Base-by-base conservation (phyloP, 169 alveolate species). In the Plasmodium cynomolgi region DNA sequence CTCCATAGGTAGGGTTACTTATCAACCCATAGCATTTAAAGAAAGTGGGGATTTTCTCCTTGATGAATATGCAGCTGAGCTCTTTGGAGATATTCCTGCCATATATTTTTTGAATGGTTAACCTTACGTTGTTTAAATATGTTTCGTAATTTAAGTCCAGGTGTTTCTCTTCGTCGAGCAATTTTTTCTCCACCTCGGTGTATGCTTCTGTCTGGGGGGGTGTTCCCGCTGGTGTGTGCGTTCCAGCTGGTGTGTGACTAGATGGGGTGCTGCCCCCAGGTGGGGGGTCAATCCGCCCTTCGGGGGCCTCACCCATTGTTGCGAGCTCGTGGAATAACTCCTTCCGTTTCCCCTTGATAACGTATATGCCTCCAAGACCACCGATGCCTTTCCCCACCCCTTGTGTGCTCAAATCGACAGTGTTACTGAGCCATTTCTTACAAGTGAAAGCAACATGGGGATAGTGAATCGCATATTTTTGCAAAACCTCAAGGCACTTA, bases 401-500 rank as follows among this genome's bases (percentile, higher is more conserved):
- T 81, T 97, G 80, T 1, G 98, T 97, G 50, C 93, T 96, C 62
- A 98, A 86, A 81, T 98, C 98, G 17, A 95, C 95, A 23, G 96
- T 92, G 47, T 93, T 96, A 68, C 96, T 93, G 34, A 97, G 97
- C 90, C 93, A 91, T 84, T 96, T 97, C 58, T 96, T 83, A 93
- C 97, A 96, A 6, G 96, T 95, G 85, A 98, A 98, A 33, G 96
- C 93, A 31, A 98, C 97, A 74, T 93, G 93, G 1, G 99, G 99
- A 93, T 97, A 98, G 92, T 98, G 99, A 62, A 99, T 95, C 17
- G 99, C 97, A 84, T 98, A 98, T 88, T 98, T 97, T 72, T 97
- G 98, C 17, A 98, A 97, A 7, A 98, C 97, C 54, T 99, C 99
- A 11, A 98, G 97, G 84, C 99, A 97, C 83, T 95, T 94, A 62